Percentiles rank a stretch among this genome's conserved stretches.
phyloP scores from a whole-genome alignment of 2,329 filamentous ascomycete genomes.

The Aureobasidium subglaciale region DNA sequence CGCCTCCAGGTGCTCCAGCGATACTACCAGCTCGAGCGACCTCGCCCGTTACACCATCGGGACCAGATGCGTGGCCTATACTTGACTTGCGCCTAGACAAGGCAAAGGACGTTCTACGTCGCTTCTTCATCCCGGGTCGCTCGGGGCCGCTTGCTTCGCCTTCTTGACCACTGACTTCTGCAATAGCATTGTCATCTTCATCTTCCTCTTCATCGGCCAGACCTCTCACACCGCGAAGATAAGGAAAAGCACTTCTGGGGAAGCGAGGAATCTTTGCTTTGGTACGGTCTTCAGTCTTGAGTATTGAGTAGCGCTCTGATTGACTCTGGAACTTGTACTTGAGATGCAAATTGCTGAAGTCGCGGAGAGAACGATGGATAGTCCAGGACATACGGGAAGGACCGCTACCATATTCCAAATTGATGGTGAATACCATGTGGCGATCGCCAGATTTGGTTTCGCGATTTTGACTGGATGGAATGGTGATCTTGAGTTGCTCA shows the following conservation, averaged over 20 bases:
- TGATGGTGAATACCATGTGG: conserved; percentile 83
- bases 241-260: conserved; percentile 81
- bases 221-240: conserved; percentile 64
- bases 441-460: conserved; percentile 54
- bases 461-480: conserved; percentile 69
- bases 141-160: conserved; percentile 66
- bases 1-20: conserved; percentile 31
- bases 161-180: conserved; percentile 49
- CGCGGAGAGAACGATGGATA: conserved; percentile 75
- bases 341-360: conserved; percentile 87
- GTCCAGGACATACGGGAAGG: conserved; percentile 96
- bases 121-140: conserved; percentile 41
- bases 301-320: conserved; percentile 73
- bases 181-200: conserved; percentile 53
- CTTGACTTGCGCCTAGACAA: conserved; percentile 55
- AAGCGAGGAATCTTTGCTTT: conserved; percentile 82
- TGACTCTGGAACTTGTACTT: conserved; percentile 85
- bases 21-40: conserved; percentile 32
- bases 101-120: conserved; percentile 49
- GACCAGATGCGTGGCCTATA: conserved; percentile 23
- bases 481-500: conserved; percentile 84
- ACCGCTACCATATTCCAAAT: conserved; percentile 92
- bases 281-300: conserved; percentile 56
- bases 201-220: conserved; percentile 60
- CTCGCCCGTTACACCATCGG: conserved; percentile 8